Evolutionary conservation across 208 protist genomes (phyloP).

Genomic region (Trypanosoma theileri): DNA sequence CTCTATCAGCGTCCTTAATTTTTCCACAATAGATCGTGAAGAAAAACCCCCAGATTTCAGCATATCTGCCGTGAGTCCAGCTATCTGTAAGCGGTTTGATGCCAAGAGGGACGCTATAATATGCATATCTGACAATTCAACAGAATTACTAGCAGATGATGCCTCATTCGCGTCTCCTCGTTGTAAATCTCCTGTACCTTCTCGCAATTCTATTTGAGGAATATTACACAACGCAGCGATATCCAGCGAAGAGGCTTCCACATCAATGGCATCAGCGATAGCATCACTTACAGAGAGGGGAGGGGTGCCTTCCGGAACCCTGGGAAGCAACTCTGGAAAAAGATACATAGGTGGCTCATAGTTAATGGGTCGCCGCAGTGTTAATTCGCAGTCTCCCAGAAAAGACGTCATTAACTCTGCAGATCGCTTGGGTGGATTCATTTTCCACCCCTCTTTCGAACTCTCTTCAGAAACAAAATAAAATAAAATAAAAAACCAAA

Average conservation of each 20-base stretch:
- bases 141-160: background rate
- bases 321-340: conserved; percentile 77
- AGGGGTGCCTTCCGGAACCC: conserved; percentile 64
- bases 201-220: conserved; percentile 6
- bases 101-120: conserved; percentile 50
- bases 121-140: no score
- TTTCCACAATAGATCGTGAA: conserved; percentile 50
- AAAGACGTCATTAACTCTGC: conserved; percentile 23
- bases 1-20: conserved; percentile 46
- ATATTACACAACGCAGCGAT: conserved; percentile 59
- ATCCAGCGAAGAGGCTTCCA: conserved; percentile 67
- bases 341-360: conserved; percentile 90
- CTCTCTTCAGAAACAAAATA: background rate
- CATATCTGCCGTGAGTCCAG: conserved; percentile 49
- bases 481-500: conserved; percentile 5
- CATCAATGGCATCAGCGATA: conserved; percentile 73
- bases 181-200: conserved; percentile 17
- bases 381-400: conserved; percentile 68
- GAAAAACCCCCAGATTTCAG: conserved; percentile 66
- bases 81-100: conserved; percentile 53
- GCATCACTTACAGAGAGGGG: conserved; percentile 70
- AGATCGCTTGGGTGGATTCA: conserved; percentile 10
- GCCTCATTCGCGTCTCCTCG: background rate
- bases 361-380: conserved; percentile 48
- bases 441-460: background rate